Conservation (phyloP, 306 rosid species). For the Carpinus fangiana region DNA sequence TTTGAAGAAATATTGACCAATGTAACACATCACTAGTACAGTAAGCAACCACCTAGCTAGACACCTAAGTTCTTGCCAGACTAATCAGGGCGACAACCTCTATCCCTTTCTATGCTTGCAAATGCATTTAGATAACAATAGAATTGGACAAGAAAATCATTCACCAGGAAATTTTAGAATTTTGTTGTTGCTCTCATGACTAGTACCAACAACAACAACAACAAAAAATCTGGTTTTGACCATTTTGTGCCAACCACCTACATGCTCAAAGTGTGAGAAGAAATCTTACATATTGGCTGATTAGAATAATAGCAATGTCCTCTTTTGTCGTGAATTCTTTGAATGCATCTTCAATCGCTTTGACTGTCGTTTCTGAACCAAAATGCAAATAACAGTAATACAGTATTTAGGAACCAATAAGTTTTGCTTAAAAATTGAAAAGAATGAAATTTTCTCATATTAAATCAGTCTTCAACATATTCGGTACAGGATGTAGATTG, state of each 20-base stretch:
- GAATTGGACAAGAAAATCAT: not conserved
- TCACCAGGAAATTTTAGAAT: not conserved
- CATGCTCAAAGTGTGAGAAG: not conserved
- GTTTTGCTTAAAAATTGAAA: not conserved
- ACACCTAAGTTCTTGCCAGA: conserved; percentile 4
- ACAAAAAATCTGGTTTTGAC: not conserved
- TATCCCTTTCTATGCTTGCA: not conserved
- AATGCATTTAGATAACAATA: not conserved
- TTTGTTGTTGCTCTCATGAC: not conserved
- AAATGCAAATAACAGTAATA: conserved; percentile 9
- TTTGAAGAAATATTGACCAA: not conserved
- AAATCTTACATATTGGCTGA: conserved; percentile 90
- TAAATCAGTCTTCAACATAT: not conserved
- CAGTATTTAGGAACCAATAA: not conserved
- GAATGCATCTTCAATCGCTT: conserved; percentile 93
- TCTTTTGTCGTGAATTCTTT: conserved; percentile 86
- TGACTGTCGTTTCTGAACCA: conserved; percentile 79
- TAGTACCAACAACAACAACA: not conserved
- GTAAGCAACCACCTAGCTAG: not conserved
- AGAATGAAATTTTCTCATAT: not conserved
- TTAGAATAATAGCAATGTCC: conserved; percentile 77
- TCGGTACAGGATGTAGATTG: not conserved
- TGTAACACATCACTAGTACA: not conserved
- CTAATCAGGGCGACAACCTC: not conserved
- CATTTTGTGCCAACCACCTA: not conserved